These are phyloP conservation scores for Phytophthora syringae DNA, from an alignment of 352 stramenopile genomes.

Conservation along the genomic window DNA sequence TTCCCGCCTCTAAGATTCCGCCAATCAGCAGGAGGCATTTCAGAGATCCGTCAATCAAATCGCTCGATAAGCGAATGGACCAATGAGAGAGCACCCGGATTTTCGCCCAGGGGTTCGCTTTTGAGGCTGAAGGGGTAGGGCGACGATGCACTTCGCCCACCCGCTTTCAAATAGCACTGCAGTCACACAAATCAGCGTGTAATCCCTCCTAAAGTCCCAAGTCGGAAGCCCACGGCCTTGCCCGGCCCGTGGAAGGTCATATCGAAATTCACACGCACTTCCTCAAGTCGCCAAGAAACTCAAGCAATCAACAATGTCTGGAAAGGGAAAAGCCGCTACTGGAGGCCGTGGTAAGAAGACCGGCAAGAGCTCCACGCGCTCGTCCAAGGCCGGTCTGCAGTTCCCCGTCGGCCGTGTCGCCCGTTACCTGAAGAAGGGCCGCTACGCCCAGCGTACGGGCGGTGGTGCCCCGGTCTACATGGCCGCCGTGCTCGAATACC, in stretches of 20 bases:
- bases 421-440: slow-evolving; percentile 93
- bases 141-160: not conserved
- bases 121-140: slow-evolving; percentile 13
- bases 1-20: slow-evolving; percentile 20
- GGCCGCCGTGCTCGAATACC: slow-evolving; percentile 94
- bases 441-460: slow-evolving; percentile 92
- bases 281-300: slow-evolving; percentile 33
- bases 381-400: slow-evolving; percentile 93
- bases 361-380: slow-evolving; percentile 68
- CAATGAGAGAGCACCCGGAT: slow-evolving; percentile 10
- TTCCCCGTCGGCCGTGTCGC: slow-evolving; percentile 96
- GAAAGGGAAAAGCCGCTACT: slow-evolving; percentile 79
- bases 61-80: not conserved
- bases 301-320: slow-evolving; percentile 58
- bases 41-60: slow-evolving; percentile 29
- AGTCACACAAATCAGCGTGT: not conserved
- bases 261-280: slow-evolving; percentile 40
- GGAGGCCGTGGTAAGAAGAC: slow-evolving; percentile 78
- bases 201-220: slow-evolving; percentile 2
- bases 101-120: slow-evolving; percentile 28
- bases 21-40: slow-evolving; percentile 18
- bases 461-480: slow-evolving; percentile 95
- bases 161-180: not conserved
- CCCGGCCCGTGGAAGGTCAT: slow-evolving; percentile 5
- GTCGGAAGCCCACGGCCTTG: not conserved